Base-by-base conservation (phyloP, 495 filamentous ascomycete species). In the Podospora sp. region DNA sequence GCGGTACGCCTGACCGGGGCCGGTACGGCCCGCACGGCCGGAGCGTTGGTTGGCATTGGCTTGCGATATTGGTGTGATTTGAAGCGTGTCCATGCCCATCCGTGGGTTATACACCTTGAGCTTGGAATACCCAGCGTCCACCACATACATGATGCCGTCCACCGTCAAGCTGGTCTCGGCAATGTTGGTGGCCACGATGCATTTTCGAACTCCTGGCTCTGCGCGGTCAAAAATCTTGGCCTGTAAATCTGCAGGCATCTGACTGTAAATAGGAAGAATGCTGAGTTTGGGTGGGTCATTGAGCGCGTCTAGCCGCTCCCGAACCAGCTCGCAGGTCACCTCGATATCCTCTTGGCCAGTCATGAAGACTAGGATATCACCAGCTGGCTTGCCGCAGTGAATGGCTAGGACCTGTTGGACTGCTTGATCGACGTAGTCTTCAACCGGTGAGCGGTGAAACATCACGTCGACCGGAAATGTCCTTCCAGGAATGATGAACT, bases 331-430 rank as follows among this genome's bases (percentile, higher is more conserved):
- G 73, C 96, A 99, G 0, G 96, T 98, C 40, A 91, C 88, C 79
- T 98, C 95, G 65, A 99, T 99, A 73, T 99, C 96, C 80, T 99
- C 96, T 79, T 97, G 94, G 33, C 96, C 96, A 2, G 96, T 99
- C 96, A 99, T 99, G 78, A 99, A 99, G 20, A 97, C 93, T 21
- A 99, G 83, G 64, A 99, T 97, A 76, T 99, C 96, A 24, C 96
- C 96, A 12, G 87, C 77, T 1, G 91, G 90, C 81, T 97, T 94
- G 0, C 92, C 95, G 18, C 98, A 92, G 71, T 99, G 96, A 60
- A 99, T 97, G n/a, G 94, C 91, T 56, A 99, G 85, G 29, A 97
- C 91, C 75, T 98, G 95, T 75, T 97, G 94, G 60, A 98, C 96
- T 12, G 96, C 96, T 66, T 92, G 91, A 71, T 98, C 96, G 46